Base-by-base conservation (phyloP, 495 filamentous ascomycete genomes). In the Hypoxylon intermedium region DNA sequence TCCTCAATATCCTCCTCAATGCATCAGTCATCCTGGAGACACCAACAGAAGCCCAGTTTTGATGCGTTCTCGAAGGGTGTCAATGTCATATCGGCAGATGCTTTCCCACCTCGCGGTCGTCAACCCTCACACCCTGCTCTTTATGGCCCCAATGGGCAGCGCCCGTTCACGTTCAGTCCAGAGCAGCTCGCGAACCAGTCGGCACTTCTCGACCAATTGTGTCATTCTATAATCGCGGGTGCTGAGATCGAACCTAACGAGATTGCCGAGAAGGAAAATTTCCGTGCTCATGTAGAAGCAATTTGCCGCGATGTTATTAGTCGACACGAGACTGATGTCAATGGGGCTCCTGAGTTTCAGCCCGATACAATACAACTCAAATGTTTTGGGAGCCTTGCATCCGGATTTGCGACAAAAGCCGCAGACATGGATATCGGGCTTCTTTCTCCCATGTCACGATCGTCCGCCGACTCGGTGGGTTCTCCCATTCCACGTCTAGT, bases 351-450 rank as follows among this genome's bases (percentile, higher is more conserved):
- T 0, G 45, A 52, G 19, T 85, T 88, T 56, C 74, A 79, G 45
- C 53, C 80, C 6, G 56, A 67, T 9, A 74, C 75, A 31, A 82
- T 92, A 2, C 74, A 83, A 28, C 74, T 93, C 5, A 80, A 82
- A 54, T 86, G 83, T 55, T 91, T 90, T 60, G 89, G 89, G 2
- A 92, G 89, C 61, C 77, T 92, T 36, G 78, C 77, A 7, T 89
- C 88, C 7, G 89, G 88, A 0, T 91, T 91, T 68, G 89, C 88
- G 5, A 87, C 85, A 5, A 84, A 84, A 67, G 81, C 79, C 7
- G 88, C 89, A 1, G 89, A 92, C 65, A 87, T 93, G 84, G 89
- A 92, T 70, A 76, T 92, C 12, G 85, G 82, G 3, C 76, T 91
- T 45, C 67, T 89, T n/a, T 84, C 83, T 16, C 79, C 80, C 24